Evolutionary conservation across 441 rosid species (phyloP).

Genomic region (Gossypium lobatum): DNA sequence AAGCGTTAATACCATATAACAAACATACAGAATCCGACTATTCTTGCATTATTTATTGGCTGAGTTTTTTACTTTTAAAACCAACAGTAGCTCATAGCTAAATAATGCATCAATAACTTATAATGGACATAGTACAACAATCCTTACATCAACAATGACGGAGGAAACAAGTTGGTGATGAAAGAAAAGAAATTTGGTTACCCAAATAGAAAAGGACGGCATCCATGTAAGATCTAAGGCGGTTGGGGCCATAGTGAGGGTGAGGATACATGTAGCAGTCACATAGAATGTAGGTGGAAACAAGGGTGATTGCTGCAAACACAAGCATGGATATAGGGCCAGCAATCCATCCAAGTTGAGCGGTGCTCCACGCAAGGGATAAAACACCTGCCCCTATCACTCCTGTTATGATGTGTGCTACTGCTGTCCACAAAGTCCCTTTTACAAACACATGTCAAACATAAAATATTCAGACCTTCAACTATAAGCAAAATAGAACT

Average conservation of each 20-base stretch:
- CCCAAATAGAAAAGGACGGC: conserved; percentile 48
- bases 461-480: not conserved
- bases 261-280: conserved; percentile 57
- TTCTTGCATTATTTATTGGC: too few species aligned
- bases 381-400: conserved; percentile 73
- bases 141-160: not conserved
- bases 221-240: conserved; percentile 37
- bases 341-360: conserved; percentile 67
- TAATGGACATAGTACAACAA: too few species aligned
- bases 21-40: too few species aligned
- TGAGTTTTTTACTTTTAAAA: too few species aligned
- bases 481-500: too few species aligned
- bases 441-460: not conserved
- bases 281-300: conserved; percentile 41
- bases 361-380: conserved; percentile 63
- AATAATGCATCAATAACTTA: too few species aligned
- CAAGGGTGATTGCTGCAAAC: conserved; percentile 42
- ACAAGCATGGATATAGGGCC: conserved; percentile 40
- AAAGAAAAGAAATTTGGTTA: not conserved
- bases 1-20: too few species aligned
- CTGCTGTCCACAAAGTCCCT: conserved; percentile 60
- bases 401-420: conserved; percentile 62
- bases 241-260: conserved; percentile 39
- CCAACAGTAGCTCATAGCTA: too few species aligned
- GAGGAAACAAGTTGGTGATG: not conserved